Evolutionary conservation across 2,329 filamentous ascomycete species (phyloP), one percentile per base, ranked within the genome.

Genomic region (Microcera coccophila): DNA sequence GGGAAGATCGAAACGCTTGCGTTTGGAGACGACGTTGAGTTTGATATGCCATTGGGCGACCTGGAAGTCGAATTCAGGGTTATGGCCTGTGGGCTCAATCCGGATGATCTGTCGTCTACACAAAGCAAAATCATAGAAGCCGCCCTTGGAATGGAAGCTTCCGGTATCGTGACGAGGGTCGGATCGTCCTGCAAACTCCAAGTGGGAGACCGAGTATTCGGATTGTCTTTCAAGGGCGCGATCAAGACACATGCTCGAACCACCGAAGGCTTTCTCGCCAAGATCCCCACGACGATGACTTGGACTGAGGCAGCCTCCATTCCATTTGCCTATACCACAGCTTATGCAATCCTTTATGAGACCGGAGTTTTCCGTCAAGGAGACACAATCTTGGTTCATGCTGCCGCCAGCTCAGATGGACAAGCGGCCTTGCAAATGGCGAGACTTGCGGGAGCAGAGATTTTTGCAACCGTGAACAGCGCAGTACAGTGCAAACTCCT

Each of bases 291-390:
- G 0, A 16, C 33, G 7, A 55, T 72, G 53, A 49, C 47, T 2
- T 68, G 66, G 8, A 59, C 61, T 5, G 57, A 59, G 3, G 67
- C 63, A 0, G 61, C 64, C 0, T 57, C 63, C 0, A 45, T 69
- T 2, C 63, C 65, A 0, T 48, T 62, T 4, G 58, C 60, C 0
- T 66, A 52, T 28, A 36, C 49, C 1, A 70, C 69, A 0, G 55
- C 49, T 11, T 45, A 54, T 3, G 44, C 49, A 2, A 29, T 57
- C 1, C 18, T 50, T 15, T 16, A 33, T 4, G 45, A 49, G 10
- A 15, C 52, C 1, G 57, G 40, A 2, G 54, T 61, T 1, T 50
- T 74, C 0, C 37, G 49, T 3, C 56, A 58, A 1, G 66, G 63
- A 3, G 61, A 62, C 20, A 54, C 42, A 1, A 52, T 69, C 1